Percentiles rank a stretch among this genome's conserved stretches.
Conservation (phyloP, 1,284 basidiomycete genomes). For the Papiliotrema flavescens region DNA sequence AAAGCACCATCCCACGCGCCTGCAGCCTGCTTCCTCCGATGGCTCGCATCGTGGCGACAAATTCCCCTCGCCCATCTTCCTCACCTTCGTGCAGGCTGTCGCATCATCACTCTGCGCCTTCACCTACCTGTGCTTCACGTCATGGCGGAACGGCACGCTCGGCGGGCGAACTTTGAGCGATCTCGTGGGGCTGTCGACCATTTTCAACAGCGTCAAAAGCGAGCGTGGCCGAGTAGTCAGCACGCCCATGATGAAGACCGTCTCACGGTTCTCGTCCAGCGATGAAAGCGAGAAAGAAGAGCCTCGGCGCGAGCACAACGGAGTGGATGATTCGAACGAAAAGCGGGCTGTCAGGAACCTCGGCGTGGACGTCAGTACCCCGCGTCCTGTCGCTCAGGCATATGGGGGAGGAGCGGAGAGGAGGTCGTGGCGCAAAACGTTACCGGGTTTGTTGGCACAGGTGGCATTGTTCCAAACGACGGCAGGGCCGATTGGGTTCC, state of each 20-base stretch:
- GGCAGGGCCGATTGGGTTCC: constrained; percentile 92
- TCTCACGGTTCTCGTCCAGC: too few species aligned
- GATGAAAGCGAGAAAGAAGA: not conserved
- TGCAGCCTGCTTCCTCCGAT: constrained; percentile 11
- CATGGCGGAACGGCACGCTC: constrained; percentile 20
- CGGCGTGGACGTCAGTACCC: constrained; percentile 4
- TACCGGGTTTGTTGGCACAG: constrained; percentile 63
- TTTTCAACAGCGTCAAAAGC: constrained; percentile 1
- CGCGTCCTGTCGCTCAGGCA: too few species aligned
- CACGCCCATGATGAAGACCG: not conserved
- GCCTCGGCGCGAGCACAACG: not conserved
- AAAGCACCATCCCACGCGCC: constrained; percentile 6
- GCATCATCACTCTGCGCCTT: constrained; percentile 75
- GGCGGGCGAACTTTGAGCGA: constrained; percentile 3
- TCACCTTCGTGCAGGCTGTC: constrained; percentile 81
- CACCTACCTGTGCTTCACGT: constrained; percentile 64
- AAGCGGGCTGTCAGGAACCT: not conserved
- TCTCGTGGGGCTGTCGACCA: constrained; percentile 25
- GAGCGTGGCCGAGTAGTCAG: not conserved
- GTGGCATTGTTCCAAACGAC: constrained; percentile 83
- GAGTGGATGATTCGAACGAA: not conserved
- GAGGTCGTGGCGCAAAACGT: constrained; percentile 12
- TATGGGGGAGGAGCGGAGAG: not conserved
- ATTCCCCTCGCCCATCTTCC: constrained; percentile 81
- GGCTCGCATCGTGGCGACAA: constrained; percentile 57